Evolutionary conservation across 176 grass and related monocot species (phyloP).

Genomic region (Zea luxurians): DNA sequence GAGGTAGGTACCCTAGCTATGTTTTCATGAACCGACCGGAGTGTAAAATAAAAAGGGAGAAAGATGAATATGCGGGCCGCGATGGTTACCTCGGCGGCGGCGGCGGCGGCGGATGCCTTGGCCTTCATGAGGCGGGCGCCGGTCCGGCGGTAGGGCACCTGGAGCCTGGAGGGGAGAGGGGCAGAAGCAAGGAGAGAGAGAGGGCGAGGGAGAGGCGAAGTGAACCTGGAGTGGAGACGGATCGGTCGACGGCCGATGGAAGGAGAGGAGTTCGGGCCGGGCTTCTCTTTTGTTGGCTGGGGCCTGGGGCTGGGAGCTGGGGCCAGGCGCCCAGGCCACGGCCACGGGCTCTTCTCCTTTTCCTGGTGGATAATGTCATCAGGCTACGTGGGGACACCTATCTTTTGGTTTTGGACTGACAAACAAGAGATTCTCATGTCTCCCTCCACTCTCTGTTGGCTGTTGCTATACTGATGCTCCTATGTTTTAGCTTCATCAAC

Average conservation of each 20-base stretch:
- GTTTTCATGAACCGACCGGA: neutral
- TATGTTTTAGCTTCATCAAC: too few species aligned
- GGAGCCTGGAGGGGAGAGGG: neutral
- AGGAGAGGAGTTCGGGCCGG: constrained; percentile 17
- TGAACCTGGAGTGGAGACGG: constrained; percentile 10
- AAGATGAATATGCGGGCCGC: neutral
- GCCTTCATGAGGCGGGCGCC: constrained; percentile 17
- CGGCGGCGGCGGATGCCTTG: neutral
- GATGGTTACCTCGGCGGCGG: constrained; percentile 8
- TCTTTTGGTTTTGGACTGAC: neutral
- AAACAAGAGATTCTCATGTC: too few species aligned
- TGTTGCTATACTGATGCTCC: too few species aligned
- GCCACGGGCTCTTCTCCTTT: neutral
- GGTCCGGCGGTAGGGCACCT: neutral
- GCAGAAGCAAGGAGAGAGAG: neutral
- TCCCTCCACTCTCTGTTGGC: too few species aligned
- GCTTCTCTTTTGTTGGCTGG: constrained; percentile 3
- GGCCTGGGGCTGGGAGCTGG: neutral
- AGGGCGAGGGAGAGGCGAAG: neutral
- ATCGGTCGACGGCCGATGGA: neutral
- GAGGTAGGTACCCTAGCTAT: neutral
- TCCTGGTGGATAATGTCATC: neutral
- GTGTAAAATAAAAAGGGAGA: neutral
- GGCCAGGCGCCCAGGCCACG: constrained; percentile 4
- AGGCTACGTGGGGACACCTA: too few species aligned